Conservation (phyloP, 2,329 filamentous ascomycete genomes). For the Penicillium sp. region DNA sequence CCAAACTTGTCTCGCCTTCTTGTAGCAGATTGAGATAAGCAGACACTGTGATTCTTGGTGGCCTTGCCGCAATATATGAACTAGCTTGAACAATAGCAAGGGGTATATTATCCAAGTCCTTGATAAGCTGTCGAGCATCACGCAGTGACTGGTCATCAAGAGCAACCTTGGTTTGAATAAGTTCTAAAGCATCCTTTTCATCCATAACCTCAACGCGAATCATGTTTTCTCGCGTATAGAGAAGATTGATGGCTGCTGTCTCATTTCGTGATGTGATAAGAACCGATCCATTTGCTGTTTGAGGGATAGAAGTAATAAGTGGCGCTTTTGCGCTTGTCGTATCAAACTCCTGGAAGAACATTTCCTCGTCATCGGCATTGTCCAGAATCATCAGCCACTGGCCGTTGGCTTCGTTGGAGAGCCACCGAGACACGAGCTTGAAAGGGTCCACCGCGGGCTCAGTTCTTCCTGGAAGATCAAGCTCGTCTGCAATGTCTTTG, state of each 20-base stretch:
- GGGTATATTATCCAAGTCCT: conserved; percentile 25
- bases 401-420: conserved; percentile 17
- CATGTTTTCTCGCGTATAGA: conserved; percentile 4
- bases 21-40: conserved; percentile 8
- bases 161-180: background rate
- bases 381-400: conserved; percentile 23
- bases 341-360: background rate
- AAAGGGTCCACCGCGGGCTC: conserved; percentile 31
- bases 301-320: conserved; percentile 17
- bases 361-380: conserved; percentile 21
- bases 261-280: conserved; percentile 17
- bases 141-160: background rate
- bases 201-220: background rate
- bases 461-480: conserved; percentile 26
- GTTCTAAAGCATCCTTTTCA: background rate
- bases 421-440: conserved; percentile 21
- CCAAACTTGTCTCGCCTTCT: conserved; percentile 1
- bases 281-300: conserved; percentile 15
- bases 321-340: background rate
- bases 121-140: conserved; percentile 15
- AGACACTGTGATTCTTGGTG: conserved; percentile 1
- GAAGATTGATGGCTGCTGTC: conserved; percentile 8
- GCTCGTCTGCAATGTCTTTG: conserved; percentile 29
- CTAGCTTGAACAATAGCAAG: conserved; percentile 29
- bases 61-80: conserved; percentile 24